A percentile compares a stretch with the other conserved stretches of the same genome.
Evolutionary conservation across 768 basidiomycete species (phyloP).

Genomic region (Lactifluus volemus): DNA sequence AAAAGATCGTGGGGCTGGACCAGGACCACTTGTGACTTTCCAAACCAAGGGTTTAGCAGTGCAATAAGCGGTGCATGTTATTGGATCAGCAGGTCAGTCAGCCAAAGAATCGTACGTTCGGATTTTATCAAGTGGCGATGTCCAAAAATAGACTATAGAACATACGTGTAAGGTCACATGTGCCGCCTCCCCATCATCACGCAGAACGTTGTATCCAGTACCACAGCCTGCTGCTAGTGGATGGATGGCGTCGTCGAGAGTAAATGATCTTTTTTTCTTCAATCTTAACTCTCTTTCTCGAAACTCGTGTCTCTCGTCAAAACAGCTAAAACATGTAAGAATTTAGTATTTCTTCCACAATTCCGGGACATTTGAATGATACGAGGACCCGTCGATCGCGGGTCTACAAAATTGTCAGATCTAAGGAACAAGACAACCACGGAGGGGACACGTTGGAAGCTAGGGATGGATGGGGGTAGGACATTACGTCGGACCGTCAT

Average conservation of each 20-base stretch:
- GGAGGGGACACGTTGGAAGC: background rate
- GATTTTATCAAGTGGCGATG: background rate
- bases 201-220: background rate
- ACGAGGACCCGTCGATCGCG: background rate
- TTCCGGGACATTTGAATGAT: background rate
- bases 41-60: background rate
- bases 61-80: constrained; percentile 2
- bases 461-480: background rate
- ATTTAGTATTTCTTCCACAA: background rate
- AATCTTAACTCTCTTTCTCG: too few species aligned
- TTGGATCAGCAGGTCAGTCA: background rate
- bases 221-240: too few species aligned
- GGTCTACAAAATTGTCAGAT: background rate
- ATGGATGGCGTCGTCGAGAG: too few species aligned
- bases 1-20: background rate
- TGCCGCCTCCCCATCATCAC: too few species aligned
- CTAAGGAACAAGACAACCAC: background rate
- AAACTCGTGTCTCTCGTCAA: too few species aligned
- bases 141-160: background rate
- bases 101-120: background rate
- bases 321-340: background rate
- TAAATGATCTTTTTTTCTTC: too few species aligned
- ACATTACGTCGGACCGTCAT: background rate
- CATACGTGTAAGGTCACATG: background rate
- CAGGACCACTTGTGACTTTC: background rate